A percentile compares a stretch with the other conserved stretches of the same genome.
Conservation (phyloP, 352 stramenopile genomes). For the Pythium phragmitis region DNA sequence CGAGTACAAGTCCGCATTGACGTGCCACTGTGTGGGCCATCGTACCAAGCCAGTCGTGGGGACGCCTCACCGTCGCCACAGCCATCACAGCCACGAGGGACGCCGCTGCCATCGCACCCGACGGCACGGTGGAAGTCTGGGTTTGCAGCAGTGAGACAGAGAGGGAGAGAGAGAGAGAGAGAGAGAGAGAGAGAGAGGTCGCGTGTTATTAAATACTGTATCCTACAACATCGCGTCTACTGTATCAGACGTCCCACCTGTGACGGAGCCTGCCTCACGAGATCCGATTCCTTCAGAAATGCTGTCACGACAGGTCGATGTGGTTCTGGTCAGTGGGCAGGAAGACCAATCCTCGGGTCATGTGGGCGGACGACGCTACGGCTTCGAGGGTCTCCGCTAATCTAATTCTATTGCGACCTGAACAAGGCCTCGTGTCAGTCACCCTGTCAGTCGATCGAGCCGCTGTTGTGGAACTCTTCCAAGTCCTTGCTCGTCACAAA, state of each 20-base stretch:
- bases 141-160: neutral
- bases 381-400: neutral
- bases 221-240: too few relatives aligned
- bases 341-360: too few relatives aligned
- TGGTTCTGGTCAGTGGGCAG: too few relatives aligned
- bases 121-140: neutral
- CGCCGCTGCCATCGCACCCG: too few relatives aligned
- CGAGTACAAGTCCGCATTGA: constrained; percentile 57
- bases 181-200: too few relatives aligned
- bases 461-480: constrained; percentile 50
- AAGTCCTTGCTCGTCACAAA: constrained; percentile 62
- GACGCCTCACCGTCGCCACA: constrained; percentile 5
- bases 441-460: constrained; percentile 28
- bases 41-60: constrained; percentile 2
- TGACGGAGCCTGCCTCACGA: too few relatives aligned
- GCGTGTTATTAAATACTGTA: too few relatives aligned
- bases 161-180: too few relatives aligned
- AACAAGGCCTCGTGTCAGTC: too few relatives aligned
- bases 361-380: neutral
- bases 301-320: neutral
- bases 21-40: constrained; percentile 44
- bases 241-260: too few relatives aligned
- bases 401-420: neutral
- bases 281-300: neutral
- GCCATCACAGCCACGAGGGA: too few relatives aligned